Base-by-base conservation (phyloP, 2,329 filamentous ascomycete genomes). In the Cryphonectria naterciae region DNA sequence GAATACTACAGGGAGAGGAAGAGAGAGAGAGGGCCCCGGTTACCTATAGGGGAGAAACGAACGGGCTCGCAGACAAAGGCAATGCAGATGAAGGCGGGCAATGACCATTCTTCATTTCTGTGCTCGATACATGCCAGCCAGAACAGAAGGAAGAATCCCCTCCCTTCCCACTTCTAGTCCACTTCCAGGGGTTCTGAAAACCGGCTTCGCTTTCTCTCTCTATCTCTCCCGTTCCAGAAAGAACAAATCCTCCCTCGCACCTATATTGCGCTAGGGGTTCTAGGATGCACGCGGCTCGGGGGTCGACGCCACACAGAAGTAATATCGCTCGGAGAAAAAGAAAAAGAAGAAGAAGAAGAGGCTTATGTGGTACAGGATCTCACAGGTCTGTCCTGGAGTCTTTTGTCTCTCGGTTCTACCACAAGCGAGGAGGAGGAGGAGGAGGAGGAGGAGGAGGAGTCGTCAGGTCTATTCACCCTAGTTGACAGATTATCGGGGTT, bases 311-410 rank as follows among this genome's bases (percentile, higher is more conserved):
- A 17, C 61, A 43, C 61, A 64, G 25, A 64, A 15, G 39, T 39
- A 41, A 52, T 19, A 62, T 69, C 35, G 43, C 46, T 63, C 69
- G 62, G 62, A 69, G 52, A 46, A 54, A 61, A 19, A 52, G 5
- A 11, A 32, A 22, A 4, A 49, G 25, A 15, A 15, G 10, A 4
- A 49, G 19, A n/a, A 49, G 6, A n/a, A 58, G 19, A 17, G 37
- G 37, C 10, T 11, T 39, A 39, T 3, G 66, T 61, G 52, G n/a
- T 35, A 61, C 66, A 8, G 39, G 17, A 35, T 41, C 32, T 52
- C 7, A 52, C 32, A 10, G 66, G 56, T 41, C 41, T n/a, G 60
- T 7, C 41, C 46, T 52, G n/a, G 28, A 49, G 4, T 17, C 17
- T 17, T 6, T 22, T 65, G 61, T 65, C 41, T 71, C 52, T 65